Evolutionary conservation across 345 rosid species (phyloP), one percentile per base, ranked within the genome.

Genomic region (Triadica sebifera): DNA sequence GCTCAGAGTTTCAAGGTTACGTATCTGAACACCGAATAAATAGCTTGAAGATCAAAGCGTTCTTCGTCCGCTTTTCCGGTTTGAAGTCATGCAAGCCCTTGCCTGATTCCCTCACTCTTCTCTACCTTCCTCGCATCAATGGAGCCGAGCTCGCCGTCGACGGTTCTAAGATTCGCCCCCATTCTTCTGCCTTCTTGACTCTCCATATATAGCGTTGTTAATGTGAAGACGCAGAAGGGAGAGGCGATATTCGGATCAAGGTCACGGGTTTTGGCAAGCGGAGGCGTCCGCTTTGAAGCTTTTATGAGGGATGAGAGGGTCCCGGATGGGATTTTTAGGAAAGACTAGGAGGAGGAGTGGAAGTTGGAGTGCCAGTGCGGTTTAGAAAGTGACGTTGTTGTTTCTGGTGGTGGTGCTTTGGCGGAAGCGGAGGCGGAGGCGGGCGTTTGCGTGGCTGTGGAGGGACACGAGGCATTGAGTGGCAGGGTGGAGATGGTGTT

Each of bases 271-370:
- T 79, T 82, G 71, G 87, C 82, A 0, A 67, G 84, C 66, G 91
- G 84, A 25, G 93, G 90, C 50, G 84, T 88, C 60, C 85, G 89
- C 65, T 91, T 94, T 81, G 97, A 88, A 78, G 91, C 91, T 22
- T 90, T 84, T 60, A 72, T 83, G 55, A 70, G 86, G 9, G 91
- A 86, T 56, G 92, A 89, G 78, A 94, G 84, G 71, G 78, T 88
- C 0, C 46, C 92, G 41, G 86, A 84, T 75, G 97, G 97, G 38
- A 72, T 68, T 5, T 91, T 88, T 74, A 80, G 89, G 45, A 86
- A 77, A 60, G 87, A 82, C 24, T 86, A 83, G 4, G 47, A 47
- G 20, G 81, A n/a, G n/a, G n/a, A 81, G 63, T 88, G 93, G 98
- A 80, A 70, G 15, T 57, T 88, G 45, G 90, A 91, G 78, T 90